Base-by-base conservation (phyloP, 176 grass and related monocot species). In the Typha latifolia region DNA sequence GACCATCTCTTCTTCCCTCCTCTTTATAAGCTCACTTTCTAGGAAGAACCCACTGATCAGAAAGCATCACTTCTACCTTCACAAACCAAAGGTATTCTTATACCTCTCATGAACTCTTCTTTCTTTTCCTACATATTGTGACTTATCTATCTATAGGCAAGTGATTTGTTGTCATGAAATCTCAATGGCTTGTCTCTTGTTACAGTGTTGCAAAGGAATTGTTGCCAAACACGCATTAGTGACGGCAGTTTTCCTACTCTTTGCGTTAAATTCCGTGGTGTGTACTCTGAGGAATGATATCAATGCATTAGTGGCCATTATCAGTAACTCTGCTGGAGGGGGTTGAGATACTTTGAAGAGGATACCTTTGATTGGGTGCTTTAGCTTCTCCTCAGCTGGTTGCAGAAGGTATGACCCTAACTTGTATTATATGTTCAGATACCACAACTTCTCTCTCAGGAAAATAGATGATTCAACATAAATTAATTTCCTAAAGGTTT, bases 171-270 rank as follows among this genome's bases (percentile, higher is more conserved):
- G 51, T 81, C 51, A 68, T 29, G 55, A 61, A n/a, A 68, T 22
- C 70, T 74, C 32, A 74, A 52, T 81, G 55, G 63, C n/a, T 69
- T 69, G 70, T 81, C 71, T 63, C 53, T 52, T 81, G 7, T 49
- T 48, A 21, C 61, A 79, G 59, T 64, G 18, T 62, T 66, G 13
- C 47, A 19, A 48, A 24, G 59, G 61, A 59, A 70, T 72, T 80
- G 69, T 49, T 80, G 31, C 26, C 21, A 73, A 62, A 59, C 69
- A 32, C 49, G 62, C 78, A 50, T 55, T 49, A 73, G 29, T 63
- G 19, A 49, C 27, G 31, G 13, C 20, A 47, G 8, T 64, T 72
- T 72, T 79, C 61, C 19, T 79, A 53, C 26, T 21, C 52, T 61
- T 72, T 77, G 37, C 4, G 10, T 4, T 59, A 59, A 21, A 59